Base-by-base conservation (phyloP, 1,139 yeast genomes). In the Geotrichum histeridarum region DNA sequence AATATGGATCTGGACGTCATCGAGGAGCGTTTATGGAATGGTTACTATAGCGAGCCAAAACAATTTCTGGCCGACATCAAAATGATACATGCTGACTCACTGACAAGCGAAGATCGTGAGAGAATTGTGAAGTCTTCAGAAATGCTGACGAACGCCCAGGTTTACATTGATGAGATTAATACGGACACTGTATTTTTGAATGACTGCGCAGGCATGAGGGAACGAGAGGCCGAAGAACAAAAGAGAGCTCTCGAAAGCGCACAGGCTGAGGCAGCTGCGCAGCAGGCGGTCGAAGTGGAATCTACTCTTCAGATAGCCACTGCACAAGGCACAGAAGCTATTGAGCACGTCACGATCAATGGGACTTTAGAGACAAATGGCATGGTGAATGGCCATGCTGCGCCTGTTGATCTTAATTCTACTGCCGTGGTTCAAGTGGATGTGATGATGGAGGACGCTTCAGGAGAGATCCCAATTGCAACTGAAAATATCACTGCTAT, bases 21-120 rank as follows among this genome's bases (percentile, higher is more conserved):
- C 48, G 99, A 93, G 65, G 99, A 93, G 66, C 77, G 99, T 56
- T 73, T 94, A 54, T 93, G 99, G 99, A 93, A 93, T 70, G 99
- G 99, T 0, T 93, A 73, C 68, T 93, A 94, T 67, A 84, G 91
- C 36, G 97, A 91, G 64, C 97, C 99, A 12, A 84, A 82, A 61
- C 98, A 93, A 67, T 91, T 87, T 66, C 71, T 91, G 62, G 81
- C 79, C 61, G 99, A 94, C 66, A 79, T 94, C 51, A 88, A 83
- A 66, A 78, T 86, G 81, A 91, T 94, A 47, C 84, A 88, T 46
- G 77, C 77, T 46, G 99, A 94, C 71, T 80, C 95, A 0, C 76
- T 79, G 35, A 81, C 84, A 0, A 72, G 79, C 7, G 90, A 88
- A 0, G 98, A 91, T 61, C 78, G 98, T 48, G 99, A 93, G 59